Conservation (phyloP, 1,284 basidiomycete genomes). For the Rhodotorula mucilaginosa region DNA sequence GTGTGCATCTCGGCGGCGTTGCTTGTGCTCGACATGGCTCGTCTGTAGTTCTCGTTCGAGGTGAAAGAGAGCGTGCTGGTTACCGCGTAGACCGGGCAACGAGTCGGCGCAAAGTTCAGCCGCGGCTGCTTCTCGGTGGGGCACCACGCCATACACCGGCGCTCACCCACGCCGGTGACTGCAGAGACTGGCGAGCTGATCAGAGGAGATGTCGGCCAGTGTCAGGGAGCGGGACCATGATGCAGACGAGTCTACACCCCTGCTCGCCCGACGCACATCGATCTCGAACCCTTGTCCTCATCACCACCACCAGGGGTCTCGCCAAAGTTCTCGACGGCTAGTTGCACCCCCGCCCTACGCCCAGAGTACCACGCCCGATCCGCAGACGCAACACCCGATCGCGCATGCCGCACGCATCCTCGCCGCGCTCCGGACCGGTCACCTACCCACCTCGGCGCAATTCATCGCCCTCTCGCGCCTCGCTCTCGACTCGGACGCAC, state of each 20-base stretch:
- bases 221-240: too few relatives aligned
- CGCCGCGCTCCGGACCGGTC: constrained; percentile 13
- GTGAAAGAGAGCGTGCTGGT: neutral
- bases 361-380: too few relatives aligned
- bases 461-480: neutral
- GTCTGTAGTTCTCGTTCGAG: neutral
- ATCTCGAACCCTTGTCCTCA: neutral
- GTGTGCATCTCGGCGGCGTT: neutral
- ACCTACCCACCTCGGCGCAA: constrained; percentile 18
- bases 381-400: neutral
- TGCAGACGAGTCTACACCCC: too few relatives aligned
- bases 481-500: neutral
- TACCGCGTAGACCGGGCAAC: too few relatives aligned
- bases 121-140: too few relatives aligned
- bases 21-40: neutral
- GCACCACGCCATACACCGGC: too few relatives aligned
- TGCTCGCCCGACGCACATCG: neutral
- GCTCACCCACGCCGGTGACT: too few relatives aligned
- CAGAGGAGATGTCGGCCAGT: too few relatives aligned
- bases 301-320: neutral
- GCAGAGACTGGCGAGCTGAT: too few relatives aligned
- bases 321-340: too few relatives aligned
- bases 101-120: too few relatives aligned
- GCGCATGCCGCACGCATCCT: neutral
- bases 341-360: too few relatives aligned